Base-by-base conservation (phyloP, 768 basidiomycete genomes). In the Tricholoma flavovirens region DNA sequence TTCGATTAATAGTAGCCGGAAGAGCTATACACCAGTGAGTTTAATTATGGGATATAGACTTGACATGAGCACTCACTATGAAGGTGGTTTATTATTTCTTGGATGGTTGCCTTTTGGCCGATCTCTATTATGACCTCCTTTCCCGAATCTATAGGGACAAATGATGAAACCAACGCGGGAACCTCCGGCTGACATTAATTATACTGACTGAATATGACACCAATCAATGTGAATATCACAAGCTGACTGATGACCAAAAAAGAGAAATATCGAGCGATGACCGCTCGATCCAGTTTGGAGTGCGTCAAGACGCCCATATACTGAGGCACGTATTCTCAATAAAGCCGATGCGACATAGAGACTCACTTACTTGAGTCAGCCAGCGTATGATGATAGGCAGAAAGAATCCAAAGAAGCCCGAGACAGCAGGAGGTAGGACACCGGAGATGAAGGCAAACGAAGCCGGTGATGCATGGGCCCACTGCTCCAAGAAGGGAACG, bases 181-280 rank as follows among this genome's bases (percentile, higher is more conserved):
- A 17, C n/a, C 40, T 38, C 15, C 45, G 55, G 6, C 43, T 9
- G 30, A 51, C 11, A 62, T 42, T 2, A 10, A 53, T 26, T 56
- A 51, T 56, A 90, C 90, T 86, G 70, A 92, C 90, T 88, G 75
- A 93, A 94, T 55, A 86, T 77, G 49, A 95, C 94, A 62, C 92
- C 90, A 58, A 98, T 86, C 56, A 96, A 71, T 14, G 92, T 96
- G 77, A 98, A 99, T 71, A 98, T 85, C 59, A 99, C 77, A 64
- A 99, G 73, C 67, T 98, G 94, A 51, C 89, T 91, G 71, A 97
- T 87, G 56, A 98, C 85, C 70, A 98, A 77, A 80, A 99, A 98
- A 1, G 89, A 78, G 66, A 87, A 98, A 72, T 98, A 98, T 49
- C 93, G 85, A 17, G 92, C 92, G 36, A 95, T 80, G 57, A 98